A percentile compares a stretch with the other conserved stretches of the same genome.
Evolutionary conservation across 495 filamentous ascomycete genomes (phyloP).

Genomic region (Trichoderma virens): DNA sequence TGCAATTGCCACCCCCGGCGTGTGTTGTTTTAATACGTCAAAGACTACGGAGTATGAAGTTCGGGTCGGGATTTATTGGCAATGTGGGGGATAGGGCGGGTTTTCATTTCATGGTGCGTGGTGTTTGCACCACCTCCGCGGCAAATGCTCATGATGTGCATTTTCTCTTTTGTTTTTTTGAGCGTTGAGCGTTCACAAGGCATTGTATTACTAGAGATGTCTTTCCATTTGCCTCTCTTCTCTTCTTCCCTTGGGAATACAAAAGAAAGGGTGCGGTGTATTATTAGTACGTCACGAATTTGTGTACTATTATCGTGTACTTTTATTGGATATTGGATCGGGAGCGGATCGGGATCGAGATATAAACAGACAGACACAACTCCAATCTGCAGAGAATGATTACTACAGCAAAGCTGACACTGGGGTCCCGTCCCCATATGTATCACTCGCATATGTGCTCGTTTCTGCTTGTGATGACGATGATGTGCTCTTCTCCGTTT

Average conservation of each 20-base stretch:
- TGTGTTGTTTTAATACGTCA: neutral
- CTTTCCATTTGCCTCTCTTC: neutral
- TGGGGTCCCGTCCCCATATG: no score
- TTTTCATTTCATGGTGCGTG: neutral
- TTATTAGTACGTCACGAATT: neutral
- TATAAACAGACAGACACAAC: conserved; percentile 2
- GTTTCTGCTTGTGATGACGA: no score
- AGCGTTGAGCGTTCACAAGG: conserved; percentile 7
- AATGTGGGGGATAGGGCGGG: neutral
- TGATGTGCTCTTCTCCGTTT: neutral
- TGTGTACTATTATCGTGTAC: neutral
- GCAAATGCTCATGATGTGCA: neutral
- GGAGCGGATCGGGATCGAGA: neutral
- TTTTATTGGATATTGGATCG: neutral
- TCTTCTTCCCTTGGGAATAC: neutral
- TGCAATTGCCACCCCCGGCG: neutral
- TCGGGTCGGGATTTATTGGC: neutral
- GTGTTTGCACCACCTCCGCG: neutral
- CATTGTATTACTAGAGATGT: neutral
- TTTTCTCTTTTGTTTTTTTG: neutral
- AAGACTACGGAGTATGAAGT: neutral
- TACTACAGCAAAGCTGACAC: neutral
- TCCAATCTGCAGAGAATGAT: conserved; percentile 1
- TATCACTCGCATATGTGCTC: no score
- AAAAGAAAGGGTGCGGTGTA: neutral